A percentile compares a stretch with the other conserved stretches of the same genome.
Evolutionary conservation across 2,329 filamentous ascomycete genomes (phyloP).

Genomic region (Ophiostoma sp.): DNA sequence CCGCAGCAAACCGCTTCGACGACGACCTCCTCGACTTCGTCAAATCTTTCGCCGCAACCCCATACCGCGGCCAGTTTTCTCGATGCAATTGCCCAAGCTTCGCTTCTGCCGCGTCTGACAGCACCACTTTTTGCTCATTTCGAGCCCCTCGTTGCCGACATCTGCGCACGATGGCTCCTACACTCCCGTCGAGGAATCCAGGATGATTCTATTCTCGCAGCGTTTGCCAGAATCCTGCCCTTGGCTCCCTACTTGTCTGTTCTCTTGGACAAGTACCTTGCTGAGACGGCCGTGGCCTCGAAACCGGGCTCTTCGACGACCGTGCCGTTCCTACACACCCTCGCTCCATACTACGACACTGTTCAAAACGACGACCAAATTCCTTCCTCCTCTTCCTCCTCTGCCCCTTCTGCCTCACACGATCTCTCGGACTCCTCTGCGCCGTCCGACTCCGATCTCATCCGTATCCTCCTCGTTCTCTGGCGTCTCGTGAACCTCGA

Average conservation of each 20-base stretch:
- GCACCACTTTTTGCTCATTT: conserved; percentile 73
- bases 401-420: neutral
- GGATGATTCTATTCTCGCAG: conserved; percentile 58
- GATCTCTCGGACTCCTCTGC: conserved; percentile 27
- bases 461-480: conserved; percentile 60
- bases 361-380: neutral
- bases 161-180: conserved; percentile 76
- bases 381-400: neutral
- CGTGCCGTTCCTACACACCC: conserved; percentile 10
- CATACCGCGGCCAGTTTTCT: conserved; percentile 55
- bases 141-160: conserved; percentile 73
- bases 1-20: conserved; percentile 42
- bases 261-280: conserved; percentile 59
- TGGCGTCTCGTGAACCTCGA: conserved; percentile 82
- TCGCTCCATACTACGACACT: conserved; percentile 15
- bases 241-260: conserved; percentile 77
- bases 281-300: conserved; percentile 30
- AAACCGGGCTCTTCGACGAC: neutral
- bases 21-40: conserved; percentile 3
- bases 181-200: conserved; percentile 42
- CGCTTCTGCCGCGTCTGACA: conserved; percentile 69
- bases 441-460: conserved; percentile 33
- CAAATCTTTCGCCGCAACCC: neutral
- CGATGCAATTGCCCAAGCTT: conserved; percentile 66
- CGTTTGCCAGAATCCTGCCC: conserved; percentile 77